These are phyloP conservation scores for Populus ilicifolia DNA, from an alignment of 345 rosid species.

Conservation along the genomic window DNA sequence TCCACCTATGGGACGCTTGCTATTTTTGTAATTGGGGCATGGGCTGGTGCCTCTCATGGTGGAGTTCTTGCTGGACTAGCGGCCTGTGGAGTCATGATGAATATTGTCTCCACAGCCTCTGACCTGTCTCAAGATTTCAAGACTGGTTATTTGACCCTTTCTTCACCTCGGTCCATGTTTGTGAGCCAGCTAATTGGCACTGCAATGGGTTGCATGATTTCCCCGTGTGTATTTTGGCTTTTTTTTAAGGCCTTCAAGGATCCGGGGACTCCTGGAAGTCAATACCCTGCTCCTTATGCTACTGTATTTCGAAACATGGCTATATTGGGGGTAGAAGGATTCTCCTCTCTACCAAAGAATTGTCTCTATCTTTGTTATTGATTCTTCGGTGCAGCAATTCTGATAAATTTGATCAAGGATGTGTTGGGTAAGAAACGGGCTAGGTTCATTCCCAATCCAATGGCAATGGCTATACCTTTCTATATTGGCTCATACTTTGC, in stretches of 20 bases:
- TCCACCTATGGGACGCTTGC: slow-evolving; percentile 23
- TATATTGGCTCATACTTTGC: slow-evolving; percentile 41
- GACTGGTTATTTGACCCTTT: slow-evolving; percentile 27
- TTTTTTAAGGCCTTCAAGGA: slow-evolving; percentile 28
- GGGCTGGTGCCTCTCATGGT: slow-evolving; percentile 26
- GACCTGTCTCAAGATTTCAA: slow-evolving; percentile 32
- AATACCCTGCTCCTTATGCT: neutral
- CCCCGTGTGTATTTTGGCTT: slow-evolving; percentile 26
- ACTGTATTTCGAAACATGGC: neutral
- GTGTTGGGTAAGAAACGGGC: neutral
- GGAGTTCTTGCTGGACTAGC: slow-evolving; percentile 23
- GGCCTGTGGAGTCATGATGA: slow-evolving; percentile 34
- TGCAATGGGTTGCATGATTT: slow-evolving; percentile 29
- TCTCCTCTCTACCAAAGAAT: neutral
- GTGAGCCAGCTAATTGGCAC: slow-evolving; percentile 31
- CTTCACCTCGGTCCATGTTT: slow-evolving; percentile 33
- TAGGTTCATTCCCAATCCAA: slow-evolving; percentile 35
- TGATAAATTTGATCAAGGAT: slow-evolving; percentile 30
- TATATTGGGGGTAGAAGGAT: neutral
- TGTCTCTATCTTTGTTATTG: slow-evolving; percentile 31
- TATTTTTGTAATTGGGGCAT: slow-evolving; percentile 22
- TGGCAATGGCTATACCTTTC: slow-evolving; percentile 48
- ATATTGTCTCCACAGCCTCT: slow-evolving; percentile 27
- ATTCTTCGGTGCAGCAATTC: slow-evolving; percentile 33
- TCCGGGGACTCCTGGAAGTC: neutral